phyloP scores from a whole-genome alignment of 805 yeast genomes.

The Pichia kluyveri region DNA sequence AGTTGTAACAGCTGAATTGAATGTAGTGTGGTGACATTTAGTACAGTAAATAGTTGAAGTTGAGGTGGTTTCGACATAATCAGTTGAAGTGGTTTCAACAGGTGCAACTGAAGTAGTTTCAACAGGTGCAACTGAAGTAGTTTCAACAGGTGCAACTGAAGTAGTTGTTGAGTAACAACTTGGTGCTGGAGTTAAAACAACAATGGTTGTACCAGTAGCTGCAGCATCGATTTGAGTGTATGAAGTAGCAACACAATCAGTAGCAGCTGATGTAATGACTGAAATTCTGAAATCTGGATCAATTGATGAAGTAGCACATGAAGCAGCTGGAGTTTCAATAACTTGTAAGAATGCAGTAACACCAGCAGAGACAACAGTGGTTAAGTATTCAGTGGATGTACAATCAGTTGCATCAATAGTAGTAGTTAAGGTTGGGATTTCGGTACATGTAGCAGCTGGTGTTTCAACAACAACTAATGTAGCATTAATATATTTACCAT shows the following conservation, averaged over 20 bases:
- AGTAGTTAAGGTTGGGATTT: neutral
- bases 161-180: too few species aligned
- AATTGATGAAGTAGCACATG: neutral
- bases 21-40: conserved; percentile 1
- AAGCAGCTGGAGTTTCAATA: neutral
- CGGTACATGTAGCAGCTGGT: neutral
- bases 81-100: neutral
- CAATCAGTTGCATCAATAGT: neutral
- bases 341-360: neutral
- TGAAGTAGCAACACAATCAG: neutral
- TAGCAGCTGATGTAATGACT: neutral
- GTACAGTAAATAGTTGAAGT: conserved; percentile 2
- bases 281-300: neutral
- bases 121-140: too few species aligned
- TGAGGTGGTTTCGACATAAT: neutral
- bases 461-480: conserved; percentile 3
- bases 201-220: neutral
- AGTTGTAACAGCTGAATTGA: neutral
- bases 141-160: too few species aligned
- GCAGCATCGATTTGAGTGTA: neutral
- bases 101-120: too few species aligned
- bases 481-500: conserved; percentile 1
- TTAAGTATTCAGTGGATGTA: neutral
- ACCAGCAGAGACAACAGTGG: neutral
- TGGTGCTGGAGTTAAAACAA: neutral